Evolutionary conservation across 495 filamentous ascomycete genomes (phyloP).

Genomic region (Aspergillus hancockii): DNA sequence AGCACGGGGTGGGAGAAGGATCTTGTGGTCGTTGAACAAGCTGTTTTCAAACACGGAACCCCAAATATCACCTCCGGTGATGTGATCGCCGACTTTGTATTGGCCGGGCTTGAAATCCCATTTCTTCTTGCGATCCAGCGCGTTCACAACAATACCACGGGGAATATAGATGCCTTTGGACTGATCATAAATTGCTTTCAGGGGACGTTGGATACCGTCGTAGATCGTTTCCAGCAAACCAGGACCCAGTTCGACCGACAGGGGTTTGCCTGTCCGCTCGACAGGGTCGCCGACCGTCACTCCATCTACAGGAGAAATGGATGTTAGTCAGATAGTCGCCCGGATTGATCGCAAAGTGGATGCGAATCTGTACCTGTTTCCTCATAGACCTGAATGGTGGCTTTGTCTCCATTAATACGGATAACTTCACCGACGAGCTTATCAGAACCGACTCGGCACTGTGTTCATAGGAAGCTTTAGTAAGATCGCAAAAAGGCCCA

Average conservation of each 20-base stretch:
- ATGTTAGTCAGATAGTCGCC: constrained; percentile 17
- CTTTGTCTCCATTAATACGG: constrained; percentile 91
- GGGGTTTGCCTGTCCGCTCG: constrained; percentile 82
- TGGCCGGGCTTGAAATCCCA: constrained; percentile 91
- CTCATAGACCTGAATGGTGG: constrained; percentile 98
- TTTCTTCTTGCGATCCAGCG: constrained; percentile 82
- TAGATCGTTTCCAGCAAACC: constrained; percentile 99
- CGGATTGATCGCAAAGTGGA: constrained; percentile 21
- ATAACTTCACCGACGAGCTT: constrained; percentile 95
- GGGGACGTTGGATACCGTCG: constrained; percentile 96
- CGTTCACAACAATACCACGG: constrained; percentile 86
- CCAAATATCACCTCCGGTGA: constrained; percentile 94
- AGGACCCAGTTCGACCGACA: constrained; percentile 95
- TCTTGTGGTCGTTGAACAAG: constrained; percentile 91
- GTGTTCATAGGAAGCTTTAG: constrained; percentile 11
- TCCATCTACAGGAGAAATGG: constrained; percentile 61
- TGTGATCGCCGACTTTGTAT: constrained; percentile 92
- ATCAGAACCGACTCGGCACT: constrained; percentile 88
- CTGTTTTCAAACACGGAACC: constrained; percentile 95
- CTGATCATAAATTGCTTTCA: constrained; percentile 75
- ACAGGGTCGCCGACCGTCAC: constrained; percentile 97
- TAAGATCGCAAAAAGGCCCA: constrained; percentile 5
- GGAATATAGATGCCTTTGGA: constrained; percentile 94
- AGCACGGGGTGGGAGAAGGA: constrained; percentile 88
- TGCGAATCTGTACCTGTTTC: constrained; percentile 74